Evolutionary conservation across 257 asterid species (phyloP), one percentile per base, ranked within the genome.

Genomic region (Nicotiana paniculata): DNA sequence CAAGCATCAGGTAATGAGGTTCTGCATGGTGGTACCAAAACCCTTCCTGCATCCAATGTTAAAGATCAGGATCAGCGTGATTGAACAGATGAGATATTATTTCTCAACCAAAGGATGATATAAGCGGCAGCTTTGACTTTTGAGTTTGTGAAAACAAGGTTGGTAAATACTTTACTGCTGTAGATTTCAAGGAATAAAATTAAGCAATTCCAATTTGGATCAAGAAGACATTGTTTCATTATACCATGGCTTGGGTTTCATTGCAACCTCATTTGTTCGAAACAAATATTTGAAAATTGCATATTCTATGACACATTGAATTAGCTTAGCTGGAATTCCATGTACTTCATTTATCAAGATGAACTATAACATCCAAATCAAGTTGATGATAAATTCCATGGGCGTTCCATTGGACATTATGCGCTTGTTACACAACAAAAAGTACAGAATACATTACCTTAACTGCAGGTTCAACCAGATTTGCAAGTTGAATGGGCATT

Each of bases 1-100:
- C 95, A 58, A 93, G 94, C 97, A 93, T 93, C 86, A 91, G 79
- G 87, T 90, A 91, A 80, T 89, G 87, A 83, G 97, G 95, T 81
- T 93, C 97, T 2, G 97, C 93, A 88, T 93, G 95, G 86, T 91
- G 95, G 86, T 90, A 93, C 82, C 89, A 35, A 85, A 93, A 93
- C 77, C 97, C 97, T 87, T 91, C 95, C 95, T 91, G 89, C 80
- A 48, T 77, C 57, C 51, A 82, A 55, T 16, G 58, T 58, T 21
- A 76, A 39, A 76, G 30, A 84, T 84, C 17, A 15, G 51, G 75
- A 66, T 66, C 15, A 33, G 35, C 7, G 10, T 5, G 12, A 33
- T 24, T 66, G 26, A 21, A 16, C 4, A 3, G 63, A 16, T 57
- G 6, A 17, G 1, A 57, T 16, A 57, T 57, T 18, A 18, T 2